Evolutionary conservation across 768 basidiomycete genomes (phyloP), one percentile per base, ranked within the genome.

Genomic region (Lentinus tigrinus): DNA sequence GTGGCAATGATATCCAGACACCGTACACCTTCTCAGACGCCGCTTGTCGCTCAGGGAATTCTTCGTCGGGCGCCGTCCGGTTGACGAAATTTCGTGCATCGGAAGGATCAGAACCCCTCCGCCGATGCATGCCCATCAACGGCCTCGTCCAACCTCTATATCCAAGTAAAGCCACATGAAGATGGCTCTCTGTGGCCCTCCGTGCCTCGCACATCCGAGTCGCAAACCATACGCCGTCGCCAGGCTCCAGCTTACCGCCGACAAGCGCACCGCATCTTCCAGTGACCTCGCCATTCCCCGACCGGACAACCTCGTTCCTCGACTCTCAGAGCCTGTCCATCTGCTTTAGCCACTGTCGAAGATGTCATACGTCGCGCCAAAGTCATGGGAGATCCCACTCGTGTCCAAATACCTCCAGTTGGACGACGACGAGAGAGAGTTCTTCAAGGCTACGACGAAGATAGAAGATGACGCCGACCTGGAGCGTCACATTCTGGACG

Each of bases 401-500:
- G 37, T 34, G 34, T 40, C 50, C 16, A 17, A 37, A 39, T 52
- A 52, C 36, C 40, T 52, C 19, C 50, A 54, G 53, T 28, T 61
- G 24, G 51, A 50, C 23, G 34, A 31, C 8, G 56, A 61, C 9
- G 56, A 61, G 23, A 24, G 23, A 9, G 52, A 43, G 14, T 63
- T 59, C 58, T 46, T 58, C 39, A 58, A 58, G 46, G 39, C 49
- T 6, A 36, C 40, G 28, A 71, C 66, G 6, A 61, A 66, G n/a
- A 69, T 70, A 34, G 56, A 63, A 21, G 61, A 65, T 43, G 66
- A 65, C 5, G 59, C 53, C 1, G 60, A 61, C 40, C 61, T 70
- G 21, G 65, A 63, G 57, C 23, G 40, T 39, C 69, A 67, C 50
- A 53, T 72, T 10, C 26, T 71, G 7, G 42, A 27, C 0, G 58